phyloP scores from a whole-genome alignment of 768 basidiomycete genomes.

The Daedaleopsis sinensis region DNA sequence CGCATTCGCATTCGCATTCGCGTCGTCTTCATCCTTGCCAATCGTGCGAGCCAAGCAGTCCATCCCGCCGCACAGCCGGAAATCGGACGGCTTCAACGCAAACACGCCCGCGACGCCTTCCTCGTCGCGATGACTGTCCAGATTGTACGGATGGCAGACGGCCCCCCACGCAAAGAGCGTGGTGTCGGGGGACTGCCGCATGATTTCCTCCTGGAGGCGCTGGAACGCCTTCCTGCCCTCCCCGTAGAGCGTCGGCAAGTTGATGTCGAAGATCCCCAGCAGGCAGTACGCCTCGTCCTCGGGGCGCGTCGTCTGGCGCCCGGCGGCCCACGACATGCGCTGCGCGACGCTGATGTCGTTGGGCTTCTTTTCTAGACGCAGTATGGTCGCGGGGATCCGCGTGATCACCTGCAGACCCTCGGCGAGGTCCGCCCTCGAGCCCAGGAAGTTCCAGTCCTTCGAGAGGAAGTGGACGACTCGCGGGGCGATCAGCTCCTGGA shows the following conservation, averaged over 20 bases:
- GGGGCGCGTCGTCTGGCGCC: background rate
- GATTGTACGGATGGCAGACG: background rate
- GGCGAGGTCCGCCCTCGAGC: background rate
- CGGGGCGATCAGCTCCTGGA: slow-evolving; percentile 1
- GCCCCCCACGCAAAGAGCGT: slow-evolving; percentile 8
- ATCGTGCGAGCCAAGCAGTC: too few relatives aligned
- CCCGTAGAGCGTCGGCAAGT: slow-evolving; percentile 8
- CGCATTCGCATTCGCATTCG: too few relatives aligned
- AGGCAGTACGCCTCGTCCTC: slow-evolving; percentile 18
- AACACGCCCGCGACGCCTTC: too few relatives aligned
- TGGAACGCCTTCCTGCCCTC: slow-evolving; percentile 7
- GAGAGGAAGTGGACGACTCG: background rate
- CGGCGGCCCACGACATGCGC: slow-evolving; percentile 15
- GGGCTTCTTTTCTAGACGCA: background rate
- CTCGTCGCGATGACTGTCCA: background rate
- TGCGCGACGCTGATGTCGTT: background rate
- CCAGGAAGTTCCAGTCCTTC: background rate
- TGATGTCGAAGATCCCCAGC: slow-evolving; percentile 10
- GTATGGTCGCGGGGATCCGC: background rate
- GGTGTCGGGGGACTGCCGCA: slow-evolving; percentile 2
- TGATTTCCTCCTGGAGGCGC: slow-evolving; percentile 8
- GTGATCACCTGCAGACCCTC: background rate
- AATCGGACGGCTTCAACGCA: too few relatives aligned
- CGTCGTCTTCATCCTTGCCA: too few relatives aligned
- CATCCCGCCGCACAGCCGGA: too few relatives aligned